phyloP scores from a whole-genome alignment of 1,284 basidiomycete species.

The Pholiota adiposa region DNA sequence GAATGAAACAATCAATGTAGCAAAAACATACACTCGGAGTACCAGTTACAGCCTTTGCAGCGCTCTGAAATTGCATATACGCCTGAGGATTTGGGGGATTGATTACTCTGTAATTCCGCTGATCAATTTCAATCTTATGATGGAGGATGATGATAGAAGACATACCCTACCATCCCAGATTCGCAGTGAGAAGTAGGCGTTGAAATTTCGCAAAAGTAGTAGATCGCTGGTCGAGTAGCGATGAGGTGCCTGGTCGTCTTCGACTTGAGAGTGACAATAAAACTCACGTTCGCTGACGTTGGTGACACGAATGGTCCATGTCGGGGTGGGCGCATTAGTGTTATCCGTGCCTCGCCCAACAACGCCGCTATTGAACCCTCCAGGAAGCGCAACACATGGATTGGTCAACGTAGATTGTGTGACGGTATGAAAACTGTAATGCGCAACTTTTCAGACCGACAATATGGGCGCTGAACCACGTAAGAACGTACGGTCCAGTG shows the following conservation, averaged over 20 bases:
- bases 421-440: slow-evolving; percentile 21
- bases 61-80: neutral
- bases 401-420: slow-evolving; percentile 23
- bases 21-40: slow-evolving; percentile 2
- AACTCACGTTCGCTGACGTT: slow-evolving; percentile 34
- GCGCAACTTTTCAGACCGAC: neutral
- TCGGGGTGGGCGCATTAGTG: neutral
- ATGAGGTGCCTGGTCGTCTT: neutral
- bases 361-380: slow-evolving; percentile 27
- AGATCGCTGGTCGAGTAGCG: slow-evolving; percentile 30
- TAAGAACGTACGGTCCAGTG: slow-evolving; percentile 31
- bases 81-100: slow-evolving; percentile 2
- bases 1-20: neutral
- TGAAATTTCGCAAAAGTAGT: slow-evolving; percentile 35
- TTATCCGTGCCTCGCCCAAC: slow-evolving; percentile 12
- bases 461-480: slow-evolving; percentile 20
- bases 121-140: neutral
- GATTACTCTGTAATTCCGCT: neutral
- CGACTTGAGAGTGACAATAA: neutral
- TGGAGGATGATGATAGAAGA: neutral
- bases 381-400: slow-evolving; percentile 26
- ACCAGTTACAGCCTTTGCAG: slow-evolving; percentile 4
- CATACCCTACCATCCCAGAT: slow-evolving; percentile 40
- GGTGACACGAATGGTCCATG: slow-evolving; percentile 30
- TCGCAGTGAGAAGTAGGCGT: slow-evolving; percentile 34